Evolutionary conservation across 2,329 filamentous ascomycete genomes (phyloP).

Genomic region (Sarocladium strictum): DNA sequence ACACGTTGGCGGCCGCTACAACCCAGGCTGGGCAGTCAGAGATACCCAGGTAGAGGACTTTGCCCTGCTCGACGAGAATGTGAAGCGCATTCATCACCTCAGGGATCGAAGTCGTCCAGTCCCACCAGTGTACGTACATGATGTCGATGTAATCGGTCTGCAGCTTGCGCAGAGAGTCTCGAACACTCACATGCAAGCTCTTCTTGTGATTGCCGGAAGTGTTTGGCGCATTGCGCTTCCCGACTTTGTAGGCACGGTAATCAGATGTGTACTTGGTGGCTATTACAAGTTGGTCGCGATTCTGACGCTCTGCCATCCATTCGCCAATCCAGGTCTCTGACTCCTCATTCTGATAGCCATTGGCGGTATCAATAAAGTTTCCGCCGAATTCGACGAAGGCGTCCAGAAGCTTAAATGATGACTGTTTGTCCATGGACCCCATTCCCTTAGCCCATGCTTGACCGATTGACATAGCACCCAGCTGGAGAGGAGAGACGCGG

Average conservation of each 20-base stretch:
- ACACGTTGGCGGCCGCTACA: conserved; percentile 20
- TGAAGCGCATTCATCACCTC: conserved; percentile 23
- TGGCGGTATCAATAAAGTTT: conserved; percentile 55
- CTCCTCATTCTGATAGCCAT: conserved; percentile 42
- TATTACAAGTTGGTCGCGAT: conserved; percentile 40
- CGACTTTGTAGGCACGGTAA: conserved; percentile 25
- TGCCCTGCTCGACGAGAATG: conserved; percentile 18
- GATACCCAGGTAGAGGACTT: conserved; percentile 23
- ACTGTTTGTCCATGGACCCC: conserved; percentile 45
- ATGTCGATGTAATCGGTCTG: conserved; percentile 27
- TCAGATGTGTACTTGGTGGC: conserved; percentile 41
- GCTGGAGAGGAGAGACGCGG: conserved; percentile 35
- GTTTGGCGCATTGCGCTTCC: conserved; percentile 28
- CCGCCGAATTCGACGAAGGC: conserved; percentile 47
- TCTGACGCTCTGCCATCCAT: conserved; percentile 36
- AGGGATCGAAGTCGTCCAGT: conserved; percentile 17
- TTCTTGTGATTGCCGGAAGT: conserved; percentile 31
- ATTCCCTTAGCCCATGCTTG: conserved; percentile 32
- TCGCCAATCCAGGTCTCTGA: conserved; percentile 45
- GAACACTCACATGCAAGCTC: conserved; percentile 29
- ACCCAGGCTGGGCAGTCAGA: conserved; percentile 23
- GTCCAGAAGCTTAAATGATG: conserved; percentile 49
- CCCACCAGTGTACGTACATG: conserved; percentile 23
- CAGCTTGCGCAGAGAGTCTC: conserved; percentile 33
- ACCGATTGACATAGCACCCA: conserved; percentile 42